Evolutionary conservation across 371 early-diverging fungal species (phyloP), one percentile per base, ranked within the genome.

Genomic region (Haplosporangium sp.): DNA sequence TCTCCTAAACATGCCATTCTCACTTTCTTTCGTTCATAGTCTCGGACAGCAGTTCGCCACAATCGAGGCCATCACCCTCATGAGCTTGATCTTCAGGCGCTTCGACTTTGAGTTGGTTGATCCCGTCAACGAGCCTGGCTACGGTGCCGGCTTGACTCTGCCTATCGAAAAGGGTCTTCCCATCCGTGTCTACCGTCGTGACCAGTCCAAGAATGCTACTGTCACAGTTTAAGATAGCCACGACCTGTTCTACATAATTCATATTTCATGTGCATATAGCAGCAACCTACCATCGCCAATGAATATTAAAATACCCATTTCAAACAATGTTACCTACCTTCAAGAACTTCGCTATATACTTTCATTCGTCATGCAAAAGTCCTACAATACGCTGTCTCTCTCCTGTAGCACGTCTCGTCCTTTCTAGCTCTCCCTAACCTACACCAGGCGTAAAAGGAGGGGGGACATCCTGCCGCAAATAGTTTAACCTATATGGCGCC

Each of bases 1-100:
- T 21, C 7, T 41, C 3, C 21, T 5, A 18, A 37, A 43, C 5
- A 29, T 16, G 45, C 5, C 40, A 21, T n/a, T 36, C 21, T 23
- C 63, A 18, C 16, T 42, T n/a, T 23, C 13, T 10, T 43, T 43
- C 11, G 11, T 37, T 38, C 14, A 12, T 6, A 20, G 81, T 29
- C 54, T 82, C 12, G 81, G 87, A 0, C 87, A 87, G 67, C 80
- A 84, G 54, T 81, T 89, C 18, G 90, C 90, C 2, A 89, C 87
- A 5, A 62, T 87, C 38, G 90, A 89, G 68, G 85, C 86, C 0
- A 62, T 88, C 38, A 85, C 85, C 16, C 69, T 87, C 42, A 82
- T 86, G 53, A 66, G 83, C 21, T 66, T 81, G 21, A 36, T 88
- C 37, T 71, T 88, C 41, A 85, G 76, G 57, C 67, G 81, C n/a